A percentile compares a stretch with the other conserved stretches of the same genome.
Evolutionary conservation across 805 yeast genomes (phyloP).

Genomic region (Barnettozyma sp.): DNA sequence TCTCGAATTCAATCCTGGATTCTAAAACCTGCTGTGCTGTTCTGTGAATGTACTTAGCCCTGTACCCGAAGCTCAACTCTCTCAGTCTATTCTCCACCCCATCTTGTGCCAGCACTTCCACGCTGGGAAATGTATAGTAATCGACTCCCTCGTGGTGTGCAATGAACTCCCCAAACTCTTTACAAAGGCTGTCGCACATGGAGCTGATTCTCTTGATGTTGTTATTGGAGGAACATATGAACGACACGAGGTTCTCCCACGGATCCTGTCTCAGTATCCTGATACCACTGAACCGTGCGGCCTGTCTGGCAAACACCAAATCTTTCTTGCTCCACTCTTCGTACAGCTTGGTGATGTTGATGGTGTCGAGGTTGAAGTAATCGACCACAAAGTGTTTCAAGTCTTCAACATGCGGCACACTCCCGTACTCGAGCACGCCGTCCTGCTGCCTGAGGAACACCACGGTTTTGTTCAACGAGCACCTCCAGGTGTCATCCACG

Average conservation of each 20-base stretch:
- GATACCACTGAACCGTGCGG: constrained; percentile 52
- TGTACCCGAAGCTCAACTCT: constrained; percentile 67
- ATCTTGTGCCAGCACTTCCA: constrained; percentile 39
- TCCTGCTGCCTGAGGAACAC: constrained; percentile 59
- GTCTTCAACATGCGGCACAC: constrained; percentile 30
- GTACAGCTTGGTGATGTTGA: constrained; percentile 49
- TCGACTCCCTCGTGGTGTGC: constrained; percentile 44
- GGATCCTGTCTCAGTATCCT: constrained; percentile 90
- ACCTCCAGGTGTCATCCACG: constrained; percentile 57
- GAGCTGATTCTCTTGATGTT: constrained; percentile 88
- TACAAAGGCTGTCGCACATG: constrained; percentile 80
- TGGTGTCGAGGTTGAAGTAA: constrained; percentile 66
- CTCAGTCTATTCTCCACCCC: constrained; percentile 41
- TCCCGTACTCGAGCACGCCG: constrained; percentile 42
- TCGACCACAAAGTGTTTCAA: constrained; percentile 44
- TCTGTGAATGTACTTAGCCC: constrained; percentile 79
- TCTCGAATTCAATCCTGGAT: constrained; percentile 30
- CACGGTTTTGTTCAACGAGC: constrained; percentile 53
- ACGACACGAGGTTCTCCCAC: constrained; percentile 89
- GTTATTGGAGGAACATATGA: constrained; percentile 93
- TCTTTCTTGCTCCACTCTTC: constrained; percentile 57
- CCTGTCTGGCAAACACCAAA: constrained; percentile 34
- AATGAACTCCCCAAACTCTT: constrained; percentile 59
- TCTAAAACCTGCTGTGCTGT: constrained; percentile 50
- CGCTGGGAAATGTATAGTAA: constrained; percentile 71